Base-by-base conservation (phyloP, 1,284 basidiomycete genomes). In the Trichosporon sp. region DNA sequence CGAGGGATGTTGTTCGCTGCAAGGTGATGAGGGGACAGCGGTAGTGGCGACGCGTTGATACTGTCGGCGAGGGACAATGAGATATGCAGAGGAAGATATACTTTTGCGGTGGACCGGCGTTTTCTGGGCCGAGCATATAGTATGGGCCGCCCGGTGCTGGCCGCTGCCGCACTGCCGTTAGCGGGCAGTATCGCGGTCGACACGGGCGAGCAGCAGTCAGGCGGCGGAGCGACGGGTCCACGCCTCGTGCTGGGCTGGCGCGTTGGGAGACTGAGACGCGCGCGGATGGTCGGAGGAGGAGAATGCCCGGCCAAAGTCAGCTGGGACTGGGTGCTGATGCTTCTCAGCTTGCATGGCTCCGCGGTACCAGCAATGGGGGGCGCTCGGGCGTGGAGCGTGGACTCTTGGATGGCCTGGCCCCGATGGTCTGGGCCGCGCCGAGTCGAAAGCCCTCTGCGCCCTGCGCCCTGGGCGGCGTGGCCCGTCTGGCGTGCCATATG, bases 341-440 rank as follows among this genome's bases (percentile, higher is more conserved):
- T 5, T 37, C 35, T 37, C 35, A n/a, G 54, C 12, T 26, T 32
- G 21, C 26, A 32, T 8, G 54, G 19, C 54, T 26, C n/a, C 7
- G 19, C 40, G 43, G 16, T 7, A n/a, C 16, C 43, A 46, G 43
- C 16, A 46, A n/a, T 54, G 32, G 31, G 56, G 59, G 59, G 59
- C 59, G 59, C 59, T 63, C 59, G 59, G 59, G 59, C 59, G 59
- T n/a, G 59, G 32, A 35, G 59, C 59, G 14, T 63, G 32, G 31
- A 10, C 32, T 40, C 38, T 61, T 61, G 26, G 4, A 61, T 31
- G 56, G 56, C 56, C 56, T 32, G 56, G 56, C 56, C 56, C 31
- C 31, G 56, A 35, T 35, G 59, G 59, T 35, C 59, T 63, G 59
- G 59, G 31, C 59, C 59, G 56, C 31, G 59, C 59, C 59, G 59